Conservation (phyloP, 176 grass and related monocot genomes). For the Zea luxurians region DNA sequence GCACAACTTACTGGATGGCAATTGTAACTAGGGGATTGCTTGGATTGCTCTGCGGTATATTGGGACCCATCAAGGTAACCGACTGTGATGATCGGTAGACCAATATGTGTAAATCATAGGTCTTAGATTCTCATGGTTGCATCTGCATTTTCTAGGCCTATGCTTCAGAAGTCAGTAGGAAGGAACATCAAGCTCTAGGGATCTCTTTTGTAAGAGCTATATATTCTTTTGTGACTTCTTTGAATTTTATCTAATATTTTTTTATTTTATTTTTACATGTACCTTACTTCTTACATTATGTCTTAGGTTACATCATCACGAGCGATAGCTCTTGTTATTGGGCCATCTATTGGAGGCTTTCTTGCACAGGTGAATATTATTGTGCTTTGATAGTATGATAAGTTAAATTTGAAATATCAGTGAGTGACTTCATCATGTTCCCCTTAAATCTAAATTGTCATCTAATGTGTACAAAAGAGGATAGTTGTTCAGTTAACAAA, state of each 20-base stretch:
- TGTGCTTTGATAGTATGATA: background rate
- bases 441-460: background rate
- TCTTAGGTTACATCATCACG: slow-evolving; percentile 60
- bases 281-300: slow-evolving; percentile 1
- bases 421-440: background rate
- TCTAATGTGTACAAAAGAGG: background rate
- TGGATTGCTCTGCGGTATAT: slow-evolving; percentile 60
- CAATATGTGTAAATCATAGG: background rate
- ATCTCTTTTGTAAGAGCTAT: slow-evolving; percentile 62
- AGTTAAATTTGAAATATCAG: background rate
- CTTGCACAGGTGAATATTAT: slow-evolving; percentile 56
- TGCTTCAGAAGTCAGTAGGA: slow-evolving; percentile 67
- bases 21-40: slow-evolving; percentile 59
- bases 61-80: slow-evolving; percentile 74
- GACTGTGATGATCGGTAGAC: background rate
- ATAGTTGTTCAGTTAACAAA: background rate
- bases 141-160: slow-evolving; percentile 51
- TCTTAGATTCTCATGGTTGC: slow-evolving; percentile 16
- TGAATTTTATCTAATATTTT: background rate
- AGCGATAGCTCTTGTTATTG: slow-evolving; percentile 61
- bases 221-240: background rate
- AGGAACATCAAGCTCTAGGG: slow-evolving; percentile 69
- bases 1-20: slow-evolving; percentile 71
- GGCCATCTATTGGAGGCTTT: slow-evolving; percentile 75
- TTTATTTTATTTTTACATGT: background rate